Evolutionary conservation across 1,284 basidiomycete species (phyloP).

Genomic region (Ustilago xerochloae): DNA sequence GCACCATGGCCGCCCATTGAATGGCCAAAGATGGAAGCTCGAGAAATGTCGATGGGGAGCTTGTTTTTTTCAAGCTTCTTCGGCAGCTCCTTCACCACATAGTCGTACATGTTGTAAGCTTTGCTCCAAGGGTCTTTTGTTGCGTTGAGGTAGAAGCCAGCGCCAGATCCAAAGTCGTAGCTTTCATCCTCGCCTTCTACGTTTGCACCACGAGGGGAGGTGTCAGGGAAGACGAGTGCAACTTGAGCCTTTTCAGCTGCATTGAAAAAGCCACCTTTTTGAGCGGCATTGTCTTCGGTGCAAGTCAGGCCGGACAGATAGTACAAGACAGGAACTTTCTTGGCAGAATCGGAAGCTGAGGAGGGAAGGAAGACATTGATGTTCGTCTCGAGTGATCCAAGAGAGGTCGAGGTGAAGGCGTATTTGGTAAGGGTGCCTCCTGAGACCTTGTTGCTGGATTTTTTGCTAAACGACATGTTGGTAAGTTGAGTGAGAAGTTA

Average conservation of each 20-base stretch:
- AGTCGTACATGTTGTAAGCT: conserved; percentile 65
- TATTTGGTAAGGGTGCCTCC: conserved; percentile 62
- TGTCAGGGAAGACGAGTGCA: conserved; percentile 94
- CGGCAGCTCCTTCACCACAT: conserved; percentile 58
- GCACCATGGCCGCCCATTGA: conserved; percentile 97
- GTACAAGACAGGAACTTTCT: conserved; percentile 80
- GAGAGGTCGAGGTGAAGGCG: conserved; percentile 72
- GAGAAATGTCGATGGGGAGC: conserved; percentile 53
- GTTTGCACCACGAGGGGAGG: conserved; percentile 91
- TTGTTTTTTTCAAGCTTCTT: conserved; percentile 26
- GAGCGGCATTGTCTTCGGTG: conserved; percentile 87
- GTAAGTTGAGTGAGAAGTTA: background rate
- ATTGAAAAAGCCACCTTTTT: conserved; percentile 63
- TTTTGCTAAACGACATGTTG: conserved; percentile 41
- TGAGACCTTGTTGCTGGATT: conserved; percentile 44
- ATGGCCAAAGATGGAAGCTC: conserved; percentile 61
- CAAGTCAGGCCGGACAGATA: conserved; percentile 95
- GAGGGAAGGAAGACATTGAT: conserved; percentile 92
- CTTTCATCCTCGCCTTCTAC: conserved; percentile 83
- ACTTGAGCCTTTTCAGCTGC: conserved; percentile 72
- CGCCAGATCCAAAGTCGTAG: conserved; percentile 74
- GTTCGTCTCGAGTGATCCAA: conserved; percentile 81
- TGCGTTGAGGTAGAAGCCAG: conserved; percentile 66
- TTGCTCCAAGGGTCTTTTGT: conserved; percentile 60
- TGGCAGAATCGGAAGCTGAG: conserved; percentile 69